Evolutionary conservation across 1,284 basidiomycete genomes (phyloP).

Genomic region (Tilletiopsis washingtonensis): DNA sequence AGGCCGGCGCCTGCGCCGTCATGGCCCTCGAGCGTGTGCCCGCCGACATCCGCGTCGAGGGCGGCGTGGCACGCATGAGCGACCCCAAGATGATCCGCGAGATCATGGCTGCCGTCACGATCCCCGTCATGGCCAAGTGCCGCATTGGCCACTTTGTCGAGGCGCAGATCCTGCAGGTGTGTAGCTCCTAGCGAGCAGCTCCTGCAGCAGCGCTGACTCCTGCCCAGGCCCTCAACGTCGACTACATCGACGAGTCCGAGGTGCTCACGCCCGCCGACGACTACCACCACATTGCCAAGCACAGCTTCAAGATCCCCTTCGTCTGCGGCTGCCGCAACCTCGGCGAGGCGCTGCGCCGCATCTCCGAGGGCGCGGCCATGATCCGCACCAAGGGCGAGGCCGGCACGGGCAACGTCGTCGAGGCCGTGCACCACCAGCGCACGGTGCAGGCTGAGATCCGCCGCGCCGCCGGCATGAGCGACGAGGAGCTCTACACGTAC

Average conservation of each 20-base stretch:
- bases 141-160: conserved; percentile 86
- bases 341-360: conserved; percentile 83
- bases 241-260: conserved; percentile 92
- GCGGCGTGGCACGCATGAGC: conserved; percentile 47
- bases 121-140: conserved; percentile 59
- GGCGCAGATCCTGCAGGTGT: conserved; percentile 60
- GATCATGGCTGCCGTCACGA: conserved; percentile 61
- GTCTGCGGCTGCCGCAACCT: conserved; percentile 58
- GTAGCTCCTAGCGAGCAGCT: background rate
- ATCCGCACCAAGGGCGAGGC: conserved; percentile 57
- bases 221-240: conserved; percentile 76
- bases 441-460: conserved; percentile 77
- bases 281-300: conserved; percentile 51
- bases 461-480: conserved; percentile 67
- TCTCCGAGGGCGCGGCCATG: conserved; percentile 73
- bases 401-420: conserved; percentile 95
- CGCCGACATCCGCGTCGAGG: conserved; percentile 65
- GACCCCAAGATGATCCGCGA: conserved; percentile 95
- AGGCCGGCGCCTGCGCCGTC: conserved; percentile 93
- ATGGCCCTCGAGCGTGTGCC: conserved; percentile 85
- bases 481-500: conserved; percentile 90
- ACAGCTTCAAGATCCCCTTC: conserved; percentile 63
- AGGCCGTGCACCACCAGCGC: conserved; percentile 80
- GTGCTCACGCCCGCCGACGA: conserved; percentile 84
- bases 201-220: background rate